Evolutionary conservation across 441 rosid species (phyloP), one percentile per base, ranked within the genome.

Genomic region (Iberis amara): DNA sequence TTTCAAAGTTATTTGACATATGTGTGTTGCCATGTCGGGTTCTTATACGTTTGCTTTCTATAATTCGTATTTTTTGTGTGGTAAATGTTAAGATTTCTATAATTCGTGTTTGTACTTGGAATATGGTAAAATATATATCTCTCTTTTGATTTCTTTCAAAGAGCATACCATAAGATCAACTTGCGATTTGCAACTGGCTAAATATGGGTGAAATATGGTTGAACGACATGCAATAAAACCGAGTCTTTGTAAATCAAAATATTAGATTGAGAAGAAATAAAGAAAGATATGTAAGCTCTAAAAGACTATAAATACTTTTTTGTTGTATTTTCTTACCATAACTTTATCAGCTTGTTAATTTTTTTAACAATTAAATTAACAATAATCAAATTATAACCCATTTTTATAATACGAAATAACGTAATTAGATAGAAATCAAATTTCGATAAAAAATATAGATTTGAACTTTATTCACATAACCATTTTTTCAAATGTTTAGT

Each of bases 141-240:
- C 8, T 30, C 1, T 35, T 35, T 41, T 49, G n/a, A n/a, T n/a
- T n/a, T n/a, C n/a, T n/a, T n/a, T n/a, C n/a, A n/a, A n/a, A n/a
- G n/a, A n/a, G n/a, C n/a, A n/a, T n/a, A n/a, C n/a, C n/a, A n/a
- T n/a, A n/a, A n/a, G n/a, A n/a, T n/a, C n/a, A n/a, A n/a, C n/a
- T n/a, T n/a, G n/a, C n/a, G n/a, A n/a, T n/a, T n/a, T 42, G 52
- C 57, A 42, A 35, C 27, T 11, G 52, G 62, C 52, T 33, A 55
- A 47, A 64, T 33, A 39, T 47, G 39, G 8, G 51, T 41, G 32
- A 27, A 55, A 52, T 32, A 42, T n/a, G 57, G 27, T 64, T 15
- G 12, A 13, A 26, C 33, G 52, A 40, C 55, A 42, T 36, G 56
- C 33, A 47, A 6, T 27, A 36, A 35, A 40, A n/a, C n/a, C n/a